phyloP scores from a whole-genome alignment of 371 early-diverging fungal species.

The Actinomucor elegans region DNA sequence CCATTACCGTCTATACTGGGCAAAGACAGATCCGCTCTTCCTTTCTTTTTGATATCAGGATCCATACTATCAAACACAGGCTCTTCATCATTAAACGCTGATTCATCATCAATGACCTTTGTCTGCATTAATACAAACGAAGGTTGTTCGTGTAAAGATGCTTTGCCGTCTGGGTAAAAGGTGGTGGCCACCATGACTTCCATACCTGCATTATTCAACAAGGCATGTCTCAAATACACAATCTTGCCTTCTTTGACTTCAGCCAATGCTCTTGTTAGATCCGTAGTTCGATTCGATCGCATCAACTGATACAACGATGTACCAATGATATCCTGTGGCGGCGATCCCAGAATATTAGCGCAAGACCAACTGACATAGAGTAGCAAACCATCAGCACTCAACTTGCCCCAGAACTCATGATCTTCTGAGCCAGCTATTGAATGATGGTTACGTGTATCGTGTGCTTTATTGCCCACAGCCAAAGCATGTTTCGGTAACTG shows the following conservation, averaged over 20 bases:
- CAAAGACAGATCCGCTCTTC: slow-evolving; percentile 17
- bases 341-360: slow-evolving; percentile 42
- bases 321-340: slow-evolving; percentile 50
- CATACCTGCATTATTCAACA: slow-evolving; percentile 40
- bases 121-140: slow-evolving; percentile 49
- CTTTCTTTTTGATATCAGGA: slow-evolving; percentile 29
- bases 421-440: slow-evolving; percentile 29
- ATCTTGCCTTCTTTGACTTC: slow-evolving; percentile 50
- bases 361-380: slow-evolving; percentile 51
- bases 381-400: slow-evolving; percentile 59
- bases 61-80: slow-evolving; percentile 28
- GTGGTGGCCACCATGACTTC: slow-evolving; percentile 46
- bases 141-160: slow-evolving; percentile 16
- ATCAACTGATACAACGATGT: slow-evolving; percentile 56
- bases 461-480: slow-evolving; percentile 18
- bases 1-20: slow-evolving; percentile 3
- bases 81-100: slow-evolving; percentile 10
- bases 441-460: background rate
- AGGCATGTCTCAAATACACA: slow-evolving; percentile 38
- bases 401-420: slow-evolving; percentile 63
- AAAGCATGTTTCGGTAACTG: slow-evolving; percentile 25
- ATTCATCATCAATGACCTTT: slow-evolving; percentile 21
- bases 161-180: slow-evolving; percentile 49
- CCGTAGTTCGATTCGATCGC: slow-evolving; percentile 52
- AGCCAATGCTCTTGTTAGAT: slow-evolving; percentile 46